A percentile compares a stretch with the other conserved stretches of the same genome.
phyloP scores from a whole-genome alignment of 2,329 filamentous ascomycete genomes.

The Cladosporium sp. region DNA sequence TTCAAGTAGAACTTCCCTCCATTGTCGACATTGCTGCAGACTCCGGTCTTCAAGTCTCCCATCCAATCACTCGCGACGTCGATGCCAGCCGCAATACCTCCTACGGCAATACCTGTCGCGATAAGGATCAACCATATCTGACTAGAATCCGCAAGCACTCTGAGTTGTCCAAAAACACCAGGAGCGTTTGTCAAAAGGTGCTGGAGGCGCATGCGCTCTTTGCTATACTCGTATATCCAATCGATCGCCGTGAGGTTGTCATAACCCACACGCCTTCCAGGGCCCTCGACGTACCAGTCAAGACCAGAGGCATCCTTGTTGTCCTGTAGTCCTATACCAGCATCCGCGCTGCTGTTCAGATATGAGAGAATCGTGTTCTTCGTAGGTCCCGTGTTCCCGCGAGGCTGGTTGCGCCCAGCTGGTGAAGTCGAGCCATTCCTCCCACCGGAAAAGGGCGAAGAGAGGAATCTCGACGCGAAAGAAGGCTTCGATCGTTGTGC shows the following conservation, averaged over 20 bases:
- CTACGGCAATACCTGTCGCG: conserved; percentile 79
- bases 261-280: conserved; percentile 86
- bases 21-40: conserved; percentile 73
- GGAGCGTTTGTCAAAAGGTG: conserved; percentile 68
- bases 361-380: conserved; percentile 46
- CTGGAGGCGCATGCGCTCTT: conserved; percentile 86
- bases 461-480: conserved; percentile 48
- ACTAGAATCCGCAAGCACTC: conserved; percentile 75
- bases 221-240: conserved; percentile 99
- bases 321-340: conserved; percentile 42
- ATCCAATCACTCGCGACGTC: conserved; percentile 92
- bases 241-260: conserved; percentile 97
- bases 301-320: conserved; percentile 46
- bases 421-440: conserved; percentile 34
- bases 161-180: conserved; percentile 71
- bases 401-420: conserved; percentile 10
- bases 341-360: conserved; percentile 41
- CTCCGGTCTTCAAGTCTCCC: conserved; percentile 86
- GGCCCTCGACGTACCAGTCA: conserved; percentile 91
- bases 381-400: conserved; percentile 22
- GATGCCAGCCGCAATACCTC: conserved; percentile 81
- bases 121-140: conserved; percentile 92
- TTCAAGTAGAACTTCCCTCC: conserved; percentile 83
- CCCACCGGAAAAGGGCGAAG: conserved; percentile 40
- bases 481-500: conserved; percentile 48